Evolutionary conservation across 352 stramenopile genomes (phyloP).

Genomic region (Phytophthora fragariae): DNA sequence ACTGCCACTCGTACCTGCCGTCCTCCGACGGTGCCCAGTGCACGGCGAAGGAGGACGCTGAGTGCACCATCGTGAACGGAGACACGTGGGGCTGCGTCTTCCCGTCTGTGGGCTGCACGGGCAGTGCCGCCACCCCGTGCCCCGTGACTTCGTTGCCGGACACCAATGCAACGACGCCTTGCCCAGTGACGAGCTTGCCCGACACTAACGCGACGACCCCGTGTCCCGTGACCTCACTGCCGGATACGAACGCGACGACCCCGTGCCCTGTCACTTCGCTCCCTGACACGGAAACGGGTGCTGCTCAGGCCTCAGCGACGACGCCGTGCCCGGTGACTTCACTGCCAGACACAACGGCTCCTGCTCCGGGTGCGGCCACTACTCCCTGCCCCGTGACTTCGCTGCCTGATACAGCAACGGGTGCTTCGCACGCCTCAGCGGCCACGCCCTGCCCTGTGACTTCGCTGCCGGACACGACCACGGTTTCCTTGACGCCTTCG

Average conservation of each 20-base stretch:
- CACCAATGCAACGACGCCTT: constrained; percentile 20
- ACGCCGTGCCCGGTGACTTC: constrained; percentile 20
- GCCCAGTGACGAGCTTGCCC: constrained; percentile 19
- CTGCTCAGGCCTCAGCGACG: background rate
- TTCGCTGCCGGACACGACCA: background rate
- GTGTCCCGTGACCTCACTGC: constrained; percentile 16
- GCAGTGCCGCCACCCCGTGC: constrained; percentile 22
- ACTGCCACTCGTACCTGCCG: constrained; percentile 57
- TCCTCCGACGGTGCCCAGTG: constrained; percentile 52
- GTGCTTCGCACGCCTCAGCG: background rate
- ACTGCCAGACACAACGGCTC: constrained; percentile 4
- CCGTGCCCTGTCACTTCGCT: constrained; percentile 20
- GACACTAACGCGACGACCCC: constrained; percentile 20
- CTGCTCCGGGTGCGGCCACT: background rate
- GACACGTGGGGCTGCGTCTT: constrained; percentile 52
- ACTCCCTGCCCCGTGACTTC: constrained; percentile 14
- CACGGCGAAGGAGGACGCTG: constrained; percentile 43
- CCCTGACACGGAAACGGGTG: background rate
- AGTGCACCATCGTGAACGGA: constrained; percentile 51
- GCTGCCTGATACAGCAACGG: constrained; percentile 1
- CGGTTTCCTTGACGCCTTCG: background rate
- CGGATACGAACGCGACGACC: constrained; percentile 13
- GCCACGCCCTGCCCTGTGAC: background rate
- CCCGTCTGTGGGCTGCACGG: constrained; percentile 35
- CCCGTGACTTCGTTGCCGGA: constrained; percentile 27